A percentile compares a stretch with the other conserved stretches of the same genome.
Evolutionary conservation across 306 rosid species (phyloP).

Genomic region (Neltuma alba): DNA sequence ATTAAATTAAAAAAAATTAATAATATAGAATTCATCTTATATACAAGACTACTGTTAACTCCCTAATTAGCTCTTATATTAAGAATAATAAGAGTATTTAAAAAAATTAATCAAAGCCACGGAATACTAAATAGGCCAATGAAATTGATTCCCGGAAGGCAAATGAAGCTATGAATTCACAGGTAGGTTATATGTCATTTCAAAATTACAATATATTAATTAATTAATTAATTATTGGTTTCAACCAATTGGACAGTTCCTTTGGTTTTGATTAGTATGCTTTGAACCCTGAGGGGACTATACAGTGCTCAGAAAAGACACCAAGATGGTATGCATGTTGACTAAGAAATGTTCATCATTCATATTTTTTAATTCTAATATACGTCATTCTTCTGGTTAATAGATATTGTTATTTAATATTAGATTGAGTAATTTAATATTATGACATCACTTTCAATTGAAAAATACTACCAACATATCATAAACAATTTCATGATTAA

Average conservation of each 20-base stretch:
- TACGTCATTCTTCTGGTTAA: background rate
- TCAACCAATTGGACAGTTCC: background rate
- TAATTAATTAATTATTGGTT: background rate
- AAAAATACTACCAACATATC: background rate
- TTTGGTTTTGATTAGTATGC: background rate
- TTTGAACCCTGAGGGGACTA: background rate
- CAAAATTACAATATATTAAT: slow-evolving; percentile 5
- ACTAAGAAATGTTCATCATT: background rate
- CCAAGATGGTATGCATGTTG: background rate
- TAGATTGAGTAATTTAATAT: background rate
- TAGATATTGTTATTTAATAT: background rate
- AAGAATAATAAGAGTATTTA: too few species aligned
- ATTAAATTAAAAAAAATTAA: too few species aligned
- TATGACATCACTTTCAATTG: background rate
- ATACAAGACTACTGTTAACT: too few species aligned
- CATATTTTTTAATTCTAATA: background rate
- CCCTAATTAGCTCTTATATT: too few species aligned
- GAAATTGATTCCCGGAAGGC: background rate
- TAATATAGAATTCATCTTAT: too few species aligned
- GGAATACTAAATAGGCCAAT: background rate
- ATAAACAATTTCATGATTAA: background rate
- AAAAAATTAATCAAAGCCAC: background rate
- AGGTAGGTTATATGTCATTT: slow-evolving; percentile 35
- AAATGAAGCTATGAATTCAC: background rate
- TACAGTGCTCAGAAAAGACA: background rate